Conservation (phyloP, 768 basidiomycete genomes). For the Macrolepiota fuliginosa region DNA sequence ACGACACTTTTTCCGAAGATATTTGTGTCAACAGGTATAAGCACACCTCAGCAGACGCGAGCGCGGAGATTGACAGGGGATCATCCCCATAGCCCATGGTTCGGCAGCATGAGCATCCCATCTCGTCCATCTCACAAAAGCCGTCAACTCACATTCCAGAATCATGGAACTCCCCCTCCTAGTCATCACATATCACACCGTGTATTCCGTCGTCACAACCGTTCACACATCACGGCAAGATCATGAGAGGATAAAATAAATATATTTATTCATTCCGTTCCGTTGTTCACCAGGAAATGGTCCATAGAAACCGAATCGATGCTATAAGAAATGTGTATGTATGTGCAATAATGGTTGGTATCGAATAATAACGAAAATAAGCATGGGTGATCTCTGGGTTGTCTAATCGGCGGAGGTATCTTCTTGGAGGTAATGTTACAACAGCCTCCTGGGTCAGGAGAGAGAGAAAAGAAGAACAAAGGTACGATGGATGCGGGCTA, state of each 20-base stretch:
- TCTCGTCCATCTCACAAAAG: not conserved
- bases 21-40: not conserved
- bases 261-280: conserved; percentile 9
- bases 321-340: conserved; percentile 8
- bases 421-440: conserved; percentile 8
- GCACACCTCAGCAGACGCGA: not conserved
- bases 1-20: not conserved
- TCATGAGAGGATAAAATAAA: conserved; percentile 1
- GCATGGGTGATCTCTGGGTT: conserved; percentile 4
- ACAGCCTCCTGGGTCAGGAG: conserved; percentile 9
- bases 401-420: conserved; percentile 14
- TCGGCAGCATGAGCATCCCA: not conserved
- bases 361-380: conserved; percentile 6
- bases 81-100: not conserved
- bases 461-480: not conserved
- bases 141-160: not conserved
- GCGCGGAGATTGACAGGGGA: not conserved
- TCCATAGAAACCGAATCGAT: conserved; percentile 6
- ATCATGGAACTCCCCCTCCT: not conserved
- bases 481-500: conserved; percentile 5
- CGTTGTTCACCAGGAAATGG: not conserved
- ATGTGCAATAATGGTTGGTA: conserved; percentile 8
- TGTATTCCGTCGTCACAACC: not conserved
- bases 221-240: not conserved
- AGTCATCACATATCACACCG: conserved; percentile 5